Percentiles rank a stretch among this genome's conserved stretches.
Evolutionary conservation across 768 basidiomycete species (phyloP).

Genomic region (Mycena albidolilacea): DNA sequence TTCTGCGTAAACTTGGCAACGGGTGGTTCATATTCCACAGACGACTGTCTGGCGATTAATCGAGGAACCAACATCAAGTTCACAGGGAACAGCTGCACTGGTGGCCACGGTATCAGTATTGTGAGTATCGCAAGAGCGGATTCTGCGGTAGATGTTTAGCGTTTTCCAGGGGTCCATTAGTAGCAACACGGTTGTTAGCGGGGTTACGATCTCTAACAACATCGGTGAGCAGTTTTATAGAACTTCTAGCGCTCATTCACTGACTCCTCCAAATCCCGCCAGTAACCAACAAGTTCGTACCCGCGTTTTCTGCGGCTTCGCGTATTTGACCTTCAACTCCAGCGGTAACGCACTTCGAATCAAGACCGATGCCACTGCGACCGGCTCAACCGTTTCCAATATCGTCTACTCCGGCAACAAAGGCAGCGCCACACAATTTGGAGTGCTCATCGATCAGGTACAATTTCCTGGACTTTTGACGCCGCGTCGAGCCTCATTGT

Average conservation of each 20-base stretch:
- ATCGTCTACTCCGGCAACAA: conserved; percentile 39
- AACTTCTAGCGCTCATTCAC: too few relatives aligned
- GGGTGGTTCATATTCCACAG: neutral
- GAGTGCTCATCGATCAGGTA: conserved; percentile 38
- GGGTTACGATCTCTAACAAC: conserved; percentile 39
- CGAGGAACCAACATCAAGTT: conserved; percentile 39
- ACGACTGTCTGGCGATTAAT: conserved; percentile 44
- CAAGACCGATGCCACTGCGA: conserved; percentile 39
- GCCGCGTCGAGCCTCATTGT: too few relatives aligned
- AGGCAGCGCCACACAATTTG: conserved; percentile 31
- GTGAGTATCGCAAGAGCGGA: too few relatives aligned
- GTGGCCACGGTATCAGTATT: conserved; percentile 39
- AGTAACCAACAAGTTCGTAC: conserved; percentile 35
- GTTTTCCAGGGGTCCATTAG: conserved; percentile 31
- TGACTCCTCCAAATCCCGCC: neutral
- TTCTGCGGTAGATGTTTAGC: too few relatives aligned
- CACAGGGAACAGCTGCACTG: conserved; percentile 38
- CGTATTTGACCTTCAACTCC: neutral
- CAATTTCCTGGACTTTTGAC: too few relatives aligned
- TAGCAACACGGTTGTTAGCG: conserved; percentile 18
- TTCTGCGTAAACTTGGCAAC: neutral
- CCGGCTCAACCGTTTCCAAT: conserved; percentile 36
- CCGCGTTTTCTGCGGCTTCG: neutral
- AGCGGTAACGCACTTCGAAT: conserved; percentile 40
- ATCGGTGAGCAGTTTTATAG: conserved; percentile 1